Evolutionary conservation across 2,329 filamentous ascomycete species (phyloP).

Genomic region (Trichoderma koningiopsis): DNA sequence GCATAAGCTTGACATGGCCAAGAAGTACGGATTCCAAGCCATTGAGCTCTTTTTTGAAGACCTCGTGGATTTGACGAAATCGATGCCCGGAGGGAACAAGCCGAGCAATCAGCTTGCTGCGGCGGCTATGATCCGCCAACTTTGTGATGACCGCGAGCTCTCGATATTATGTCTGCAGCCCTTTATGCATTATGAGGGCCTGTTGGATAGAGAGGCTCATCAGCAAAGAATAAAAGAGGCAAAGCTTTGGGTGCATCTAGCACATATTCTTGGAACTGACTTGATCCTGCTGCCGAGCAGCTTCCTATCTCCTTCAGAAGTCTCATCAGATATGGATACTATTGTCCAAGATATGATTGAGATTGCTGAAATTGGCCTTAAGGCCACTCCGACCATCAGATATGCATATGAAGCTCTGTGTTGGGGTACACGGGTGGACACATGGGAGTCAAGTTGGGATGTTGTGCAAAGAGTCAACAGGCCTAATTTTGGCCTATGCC

Average conservation of each 20-base stretch:
- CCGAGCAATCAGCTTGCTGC: constrained; percentile 55
- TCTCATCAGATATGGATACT: constrained; percentile 52
- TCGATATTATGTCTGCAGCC: constrained; percentile 69
- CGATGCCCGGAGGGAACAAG: constrained; percentile 45
- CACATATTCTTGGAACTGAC: constrained; percentile 65
- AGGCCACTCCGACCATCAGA: constrained; percentile 57
- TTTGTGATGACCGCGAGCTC: constrained; percentile 60
- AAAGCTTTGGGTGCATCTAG: constrained; percentile 69
- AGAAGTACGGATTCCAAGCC: constrained; percentile 64
- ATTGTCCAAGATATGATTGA: constrained; percentile 65
- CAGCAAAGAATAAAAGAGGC: constrained; percentile 62
- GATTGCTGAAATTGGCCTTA: constrained; percentile 67
- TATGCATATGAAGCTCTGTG: constrained; percentile 75
- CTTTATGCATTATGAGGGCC: constrained; percentile 76
- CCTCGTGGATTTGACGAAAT: constrained; percentile 60
- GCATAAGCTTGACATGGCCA: constrained; percentile 69
- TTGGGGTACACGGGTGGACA: constrained; percentile 70
- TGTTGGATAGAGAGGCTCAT: constrained; percentile 63
- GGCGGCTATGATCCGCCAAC: constrained; percentile 55
- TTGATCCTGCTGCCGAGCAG: constrained; percentile 74
- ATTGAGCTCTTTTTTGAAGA: constrained; percentile 82
- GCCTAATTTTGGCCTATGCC: constrained; percentile 73
- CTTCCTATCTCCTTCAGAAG: constrained; percentile 57
- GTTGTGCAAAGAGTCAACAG: constrained; percentile 66
- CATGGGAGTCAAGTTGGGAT: constrained; percentile 73